These are phyloP conservation scores for Pistacia vera DNA, from an alignment of 345 rosid genomes.

Conservation along the genomic window DNA sequence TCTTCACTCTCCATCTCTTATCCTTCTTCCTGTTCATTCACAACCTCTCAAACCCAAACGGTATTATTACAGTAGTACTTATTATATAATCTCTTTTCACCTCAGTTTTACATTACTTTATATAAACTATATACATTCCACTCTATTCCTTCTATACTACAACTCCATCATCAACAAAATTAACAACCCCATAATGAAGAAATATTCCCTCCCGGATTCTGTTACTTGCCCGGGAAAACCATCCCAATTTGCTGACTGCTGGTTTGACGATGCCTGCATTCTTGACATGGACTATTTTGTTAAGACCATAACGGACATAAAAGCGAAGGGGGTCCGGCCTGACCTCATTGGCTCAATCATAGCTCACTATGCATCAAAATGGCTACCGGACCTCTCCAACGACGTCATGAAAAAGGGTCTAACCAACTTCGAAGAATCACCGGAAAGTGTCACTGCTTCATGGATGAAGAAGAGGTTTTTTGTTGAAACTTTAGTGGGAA, in stretches of 20 bases:
- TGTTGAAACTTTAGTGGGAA: conserved; percentile 72
- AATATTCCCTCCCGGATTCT: conserved; percentile 37
- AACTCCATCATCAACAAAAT: neutral
- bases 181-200: conserved; percentile 40
- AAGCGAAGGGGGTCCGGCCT: conserved; percentile 79
- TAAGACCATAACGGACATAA: conserved; percentile 67
- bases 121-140: neutral
- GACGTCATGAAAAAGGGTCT: conserved; percentile 22
- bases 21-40: conserved; percentile 22
- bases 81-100: too few species aligned
- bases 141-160: neutral
- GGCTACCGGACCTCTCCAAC: conserved; percentile 74
- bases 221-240: conserved; percentile 34
- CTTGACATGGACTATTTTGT: conserved; percentile 83
- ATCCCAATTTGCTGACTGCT: conserved; percentile 36
- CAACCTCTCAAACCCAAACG: conserved; percentile 13
- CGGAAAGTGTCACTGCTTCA: conserved; percentile 61
- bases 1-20: conserved; percentile 19
- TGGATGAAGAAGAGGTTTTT: conserved; percentile 79
- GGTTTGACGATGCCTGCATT: conserved; percentile 77
- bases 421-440: conserved; percentile 31
- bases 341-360: conserved; percentile 85
- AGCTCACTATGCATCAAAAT: conserved; percentile 78
- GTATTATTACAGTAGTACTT: too few species aligned
- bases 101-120: neutral